Base-by-base conservation (phyloP, 495 filamentous ascomycete genomes). In the Neurospora sp. region DNA sequence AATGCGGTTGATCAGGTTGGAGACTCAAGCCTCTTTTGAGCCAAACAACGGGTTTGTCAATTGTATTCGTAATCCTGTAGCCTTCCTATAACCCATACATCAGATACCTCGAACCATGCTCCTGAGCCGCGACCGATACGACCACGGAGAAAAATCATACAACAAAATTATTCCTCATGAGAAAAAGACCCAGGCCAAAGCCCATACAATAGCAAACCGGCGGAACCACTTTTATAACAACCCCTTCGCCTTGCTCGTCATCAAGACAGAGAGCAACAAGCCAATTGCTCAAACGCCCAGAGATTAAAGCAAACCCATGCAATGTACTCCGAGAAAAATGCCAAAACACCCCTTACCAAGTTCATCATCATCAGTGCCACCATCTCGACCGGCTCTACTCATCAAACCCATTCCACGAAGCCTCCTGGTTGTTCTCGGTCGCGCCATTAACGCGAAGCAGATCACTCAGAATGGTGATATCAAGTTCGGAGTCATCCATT, bases 401-500 rank as follows among this genome's bases (percentile, higher is more conserved):
- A 79, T 81, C 75, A 73, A 84, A 76, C 69, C 83, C 83, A 40
- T 85, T 78, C 83, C 82, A 85, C 10, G 77, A 79, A 9, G 41
- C 70, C 9, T 72, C 59, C 42, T 65, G 20, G 12, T 69, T 45
- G 40, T 40, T 41, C 6, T 35, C 65, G 7, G 37, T 68, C n/a
- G 10, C 45, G 68, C 70, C 74, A 42, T 78, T 74, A 1, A 75
- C 59, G 70, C 78, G 69, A 38, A 78, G 31, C 65, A 80, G 39
- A 9, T 73, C 72, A 31, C 74, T 80, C 69, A 81, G 20, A 3
- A 94, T 83, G 0, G 92, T 92, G 40, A 91, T 83, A 72, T 94
- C 91, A 70, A 93, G 84, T 73, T 90, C 88, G 35, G 89, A 85
- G 74, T 88, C 84, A 0, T 83, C 89, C 84, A 94, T 90, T 70